Percentiles rank a stretch among this genome's conserved stretches.
Evolutionary conservation across 192 early-diverging fungal genomes (phyloP).

Genomic region (Powellomyces hirtus): DNA sequence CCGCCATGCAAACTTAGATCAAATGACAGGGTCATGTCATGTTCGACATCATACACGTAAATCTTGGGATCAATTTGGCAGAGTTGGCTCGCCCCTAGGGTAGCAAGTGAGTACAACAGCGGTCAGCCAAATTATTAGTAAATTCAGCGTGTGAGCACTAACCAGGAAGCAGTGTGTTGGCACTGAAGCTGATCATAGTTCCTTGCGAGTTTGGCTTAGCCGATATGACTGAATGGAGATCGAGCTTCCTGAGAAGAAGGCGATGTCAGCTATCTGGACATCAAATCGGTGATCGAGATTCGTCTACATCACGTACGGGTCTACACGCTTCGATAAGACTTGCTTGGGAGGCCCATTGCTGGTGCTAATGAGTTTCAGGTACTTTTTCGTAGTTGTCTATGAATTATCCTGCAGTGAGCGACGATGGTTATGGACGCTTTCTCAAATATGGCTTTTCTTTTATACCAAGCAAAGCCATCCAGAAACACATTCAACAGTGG

Average conservation of each 20-base stretch:
- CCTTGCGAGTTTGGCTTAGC: slow-evolving; percentile 20
- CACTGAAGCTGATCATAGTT: slow-evolving; percentile 20
- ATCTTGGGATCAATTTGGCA: slow-evolving; percentile 7
- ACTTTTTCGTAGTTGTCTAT: slow-evolving; percentile 33
- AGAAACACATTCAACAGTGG: neutral
- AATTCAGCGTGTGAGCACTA: too few species aligned
- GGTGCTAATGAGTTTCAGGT: slow-evolving; percentile 38
- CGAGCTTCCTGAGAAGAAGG: slow-evolving; percentile 1
- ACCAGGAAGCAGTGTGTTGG: slow-evolving; percentile 6
- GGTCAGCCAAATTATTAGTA: too few species aligned
- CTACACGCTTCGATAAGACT: slow-evolving; percentile 18
- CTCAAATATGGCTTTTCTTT: too few species aligned
- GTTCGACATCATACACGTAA: slow-evolving; percentile 34
- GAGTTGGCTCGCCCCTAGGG: slow-evolving; percentile 13
- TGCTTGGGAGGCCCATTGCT: slow-evolving; percentile 26
- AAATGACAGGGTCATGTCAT: slow-evolving; percentile 19
- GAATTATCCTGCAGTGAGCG: too few species aligned
- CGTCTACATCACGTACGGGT: neutral
- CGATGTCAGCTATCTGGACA: neutral
- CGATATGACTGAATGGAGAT: slow-evolving; percentile 8
- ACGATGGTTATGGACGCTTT: neutral
- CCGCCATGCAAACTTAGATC: slow-evolving; percentile 18
- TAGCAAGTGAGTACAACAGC: too few species aligned
- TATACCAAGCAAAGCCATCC: slow-evolving; percentile 1
- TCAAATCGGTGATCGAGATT: too few species aligned